Evolutionary conservation across 1,284 basidiomycete species (phyloP).

Genomic region (Tylopilus sp.): DNA sequence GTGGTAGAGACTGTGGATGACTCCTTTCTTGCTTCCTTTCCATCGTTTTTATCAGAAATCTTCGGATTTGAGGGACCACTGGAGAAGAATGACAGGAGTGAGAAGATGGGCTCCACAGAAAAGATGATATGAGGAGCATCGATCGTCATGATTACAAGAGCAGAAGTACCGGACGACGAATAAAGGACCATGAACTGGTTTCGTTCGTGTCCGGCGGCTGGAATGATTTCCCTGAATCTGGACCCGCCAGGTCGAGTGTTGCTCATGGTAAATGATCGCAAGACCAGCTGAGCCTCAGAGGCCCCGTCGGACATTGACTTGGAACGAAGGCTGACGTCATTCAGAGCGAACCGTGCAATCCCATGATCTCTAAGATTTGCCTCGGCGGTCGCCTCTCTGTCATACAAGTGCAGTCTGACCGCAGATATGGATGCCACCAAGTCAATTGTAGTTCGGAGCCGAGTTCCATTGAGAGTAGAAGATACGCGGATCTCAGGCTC

Average conservation of each 20-base stretch:
- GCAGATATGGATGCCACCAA: constrained; percentile 70
- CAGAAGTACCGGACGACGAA: constrained; percentile 66
- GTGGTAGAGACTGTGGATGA: constrained; percentile 31
- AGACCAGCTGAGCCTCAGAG: constrained; percentile 79
- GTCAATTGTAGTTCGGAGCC: constrained; percentile 66
- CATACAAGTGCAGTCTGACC: constrained; percentile 92
- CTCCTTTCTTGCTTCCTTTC: constrained; percentile 13
- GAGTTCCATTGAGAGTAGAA: constrained; percentile 25
- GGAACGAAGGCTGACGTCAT: constrained; percentile 72
- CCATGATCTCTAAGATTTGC: constrained; percentile 71
- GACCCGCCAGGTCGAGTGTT: constrained; percentile 82
- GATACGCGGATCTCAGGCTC: constrained; percentile 51
- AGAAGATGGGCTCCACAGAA: constrained; percentile 88
- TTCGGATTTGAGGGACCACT: constrained; percentile 48
- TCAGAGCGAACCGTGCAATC: constrained; percentile 83
- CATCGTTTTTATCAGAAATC: constrained; percentile 19
- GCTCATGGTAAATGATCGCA: constrained; percentile 88
- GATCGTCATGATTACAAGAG: constrained; percentile 80
- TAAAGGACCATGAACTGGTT: constrained; percentile 96
- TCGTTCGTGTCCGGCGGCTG: constrained; percentile 81
- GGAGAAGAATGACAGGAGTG: constrained; percentile 81
- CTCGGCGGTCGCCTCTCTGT: constrained; percentile 56
- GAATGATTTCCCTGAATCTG: constrained; percentile 93
- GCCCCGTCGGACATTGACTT: constrained; percentile 84
- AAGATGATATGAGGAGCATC: constrained; percentile 95